A percentile compares a stretch with the other conserved stretches of the same genome.
Conservation (phyloP, 108 stramenopile species). For the Nitzschia sp. region DNA sequence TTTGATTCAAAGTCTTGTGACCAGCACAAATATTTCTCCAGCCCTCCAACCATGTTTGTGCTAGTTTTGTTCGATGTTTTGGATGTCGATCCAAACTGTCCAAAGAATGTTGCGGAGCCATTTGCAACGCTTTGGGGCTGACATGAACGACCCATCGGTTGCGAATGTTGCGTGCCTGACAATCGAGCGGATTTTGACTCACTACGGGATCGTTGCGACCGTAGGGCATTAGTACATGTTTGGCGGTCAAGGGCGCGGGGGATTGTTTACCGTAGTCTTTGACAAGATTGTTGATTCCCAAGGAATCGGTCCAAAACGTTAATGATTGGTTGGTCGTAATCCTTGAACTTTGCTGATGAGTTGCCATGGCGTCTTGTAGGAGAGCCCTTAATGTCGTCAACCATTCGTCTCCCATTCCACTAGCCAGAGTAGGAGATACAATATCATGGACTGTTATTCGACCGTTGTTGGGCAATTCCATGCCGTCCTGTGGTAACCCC, state of each 20-base stretch:
- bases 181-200: slow-evolving; percentile 9
- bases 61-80: slow-evolving; percentile 13
- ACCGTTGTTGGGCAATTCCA: neutral
- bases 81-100: slow-evolving; percentile 17
- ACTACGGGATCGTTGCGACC: slow-evolving; percentile 20
- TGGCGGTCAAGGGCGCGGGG: neutral
- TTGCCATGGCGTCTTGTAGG: neutral
- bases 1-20: neutral
- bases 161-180: neutral
- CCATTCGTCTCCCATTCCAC: slow-evolving; percentile 13
- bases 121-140: slow-evolving; percentile 13
- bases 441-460: slow-evolving; percentile 12
- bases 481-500: neutral
- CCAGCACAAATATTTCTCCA: neutral
- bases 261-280: slow-evolving; percentile 6
- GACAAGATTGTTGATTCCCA: slow-evolving; percentile 22
- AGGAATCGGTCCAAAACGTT: slow-evolving; percentile 26
- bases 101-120: neutral
- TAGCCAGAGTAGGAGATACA: slow-evolving; percentile 19
- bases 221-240: slow-evolving; percentile 2
- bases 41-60: neutral
- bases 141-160: slow-evolving; percentile 26
- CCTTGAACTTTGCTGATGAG: neutral
- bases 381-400: slow-evolving; percentile 15
- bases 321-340: neutral